Percentiles rank a stretch among this genome's conserved stretches.
Evolutionary conservation across 805 yeast genomes (phyloP).

Genomic region (Isabelozyma pseudorhagii): DNA sequence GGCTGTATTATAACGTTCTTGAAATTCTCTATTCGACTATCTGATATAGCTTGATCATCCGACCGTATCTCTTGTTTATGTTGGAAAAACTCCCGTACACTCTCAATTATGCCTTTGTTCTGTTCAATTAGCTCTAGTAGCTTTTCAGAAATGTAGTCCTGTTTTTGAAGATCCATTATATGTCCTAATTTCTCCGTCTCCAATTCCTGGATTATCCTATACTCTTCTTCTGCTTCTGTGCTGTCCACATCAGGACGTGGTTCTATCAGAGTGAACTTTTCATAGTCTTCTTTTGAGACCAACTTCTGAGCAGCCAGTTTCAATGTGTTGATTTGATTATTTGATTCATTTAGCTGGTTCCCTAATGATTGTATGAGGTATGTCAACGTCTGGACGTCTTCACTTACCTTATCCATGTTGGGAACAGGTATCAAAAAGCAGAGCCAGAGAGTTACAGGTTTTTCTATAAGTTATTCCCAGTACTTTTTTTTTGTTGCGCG

Average conservation of each 20-base stretch:
- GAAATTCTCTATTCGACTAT: slow-evolving; percentile 9
- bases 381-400: slow-evolving; percentile 15
- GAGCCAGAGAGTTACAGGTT: no score
- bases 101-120: slow-evolving; percentile 29
- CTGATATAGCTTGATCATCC: slow-evolving; percentile 10
- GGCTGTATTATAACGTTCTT: slow-evolving; percentile 8
- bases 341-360: slow-evolving; percentile 14
- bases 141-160: slow-evolving; percentile 29
- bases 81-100: slow-evolving; percentile 28
- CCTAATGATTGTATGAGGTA: slow-evolving; percentile 14
- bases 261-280: slow-evolving; percentile 1
- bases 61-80: slow-evolving; percentile 15
- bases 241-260: neutral
- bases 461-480: no score
- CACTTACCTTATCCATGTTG: slow-evolving; percentile 15
- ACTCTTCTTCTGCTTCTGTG: slow-evolving; percentile 4
- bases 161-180: slow-evolving; percentile 38
- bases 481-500: no score
- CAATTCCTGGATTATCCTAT: slow-evolving; percentile 15
- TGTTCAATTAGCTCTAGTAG: slow-evolving; percentile 30
- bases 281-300: slow-evolving; percentile 13
- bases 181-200: slow-evolving; percentile 27
- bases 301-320: slow-evolving; percentile 15
- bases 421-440: no score
- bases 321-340: slow-evolving; percentile 15